A percentile compares a stretch with the other conserved stretches of the same genome.
Evolutionary conservation across 345 rosid genomes (phyloP).

Genomic region (Hibiscus syriacus): DNA sequence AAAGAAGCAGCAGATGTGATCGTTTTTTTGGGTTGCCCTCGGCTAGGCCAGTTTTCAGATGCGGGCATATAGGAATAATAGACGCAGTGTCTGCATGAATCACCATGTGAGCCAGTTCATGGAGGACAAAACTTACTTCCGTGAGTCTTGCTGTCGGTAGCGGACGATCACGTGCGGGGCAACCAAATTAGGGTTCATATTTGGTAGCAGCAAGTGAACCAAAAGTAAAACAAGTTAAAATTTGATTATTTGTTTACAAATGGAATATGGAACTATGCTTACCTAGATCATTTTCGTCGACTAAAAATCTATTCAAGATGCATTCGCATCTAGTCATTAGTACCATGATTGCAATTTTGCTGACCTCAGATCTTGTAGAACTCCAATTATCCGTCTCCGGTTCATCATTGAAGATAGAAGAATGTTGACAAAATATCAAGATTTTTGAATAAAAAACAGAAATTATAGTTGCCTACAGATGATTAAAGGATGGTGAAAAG

Average conservation of each 20-base stretch:
- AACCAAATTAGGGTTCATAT: neutral
- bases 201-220: neutral
- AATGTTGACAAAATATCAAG: neutral
- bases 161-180: conserved; percentile 51
- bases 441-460: neutral
- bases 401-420: conserved; percentile 40
- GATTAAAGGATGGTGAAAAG: neutral
- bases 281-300: conserved; percentile 68
- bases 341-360: conserved; percentile 54
- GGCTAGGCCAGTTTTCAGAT: conserved; percentile 39
- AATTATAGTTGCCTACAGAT: too few species aligned
- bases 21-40: conserved; percentile 28
- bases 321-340: conserved; percentile 66
- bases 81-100: conserved; percentile 63
- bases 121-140: conserved; percentile 60
- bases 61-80: conserved; percentile 52
- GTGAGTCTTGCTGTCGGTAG: conserved; percentile 69
- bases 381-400: conserved; percentile 36
- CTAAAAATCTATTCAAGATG: conserved; percentile 60
- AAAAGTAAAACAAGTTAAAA: neutral
- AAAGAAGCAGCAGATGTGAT: conserved; percentile 74
- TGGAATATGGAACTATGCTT: conserved; percentile 3
- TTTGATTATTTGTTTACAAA: neutral
- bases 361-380: conserved; percentile 55
- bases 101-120: conserved; percentile 45